Percentiles rank a stretch among this genome's conserved stretches.
Evolutionary conservation across 2,329 filamentous ascomycete species (phyloP).

Genomic region (Apiospora kogelbergensis): DNA sequence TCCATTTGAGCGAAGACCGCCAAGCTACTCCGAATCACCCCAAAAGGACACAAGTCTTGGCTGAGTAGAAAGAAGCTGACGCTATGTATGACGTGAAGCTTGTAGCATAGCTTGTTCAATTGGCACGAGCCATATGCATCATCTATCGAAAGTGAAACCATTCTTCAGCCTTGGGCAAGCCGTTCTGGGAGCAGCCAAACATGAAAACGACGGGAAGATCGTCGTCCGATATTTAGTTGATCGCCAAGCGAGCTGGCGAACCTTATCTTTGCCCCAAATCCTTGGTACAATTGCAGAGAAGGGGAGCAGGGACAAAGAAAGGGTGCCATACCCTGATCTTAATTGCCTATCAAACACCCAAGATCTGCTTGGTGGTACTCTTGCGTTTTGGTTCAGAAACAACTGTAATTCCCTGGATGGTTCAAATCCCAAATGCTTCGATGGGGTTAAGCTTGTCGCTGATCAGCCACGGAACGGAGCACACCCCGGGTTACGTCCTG

Average conservation of each 20-base stretch:
- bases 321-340: not conserved
- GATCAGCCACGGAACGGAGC: not conserved
- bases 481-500: not conserved
- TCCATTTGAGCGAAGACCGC: not conserved
- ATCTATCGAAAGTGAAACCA: not conserved
- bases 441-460: not conserved
- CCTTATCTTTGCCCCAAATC: not conserved
- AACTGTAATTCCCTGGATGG: not conserved
- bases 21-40: not conserved
- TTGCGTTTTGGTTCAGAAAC: not conserved
- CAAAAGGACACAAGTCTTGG: not conserved
- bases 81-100: not conserved
- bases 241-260: slow-evolving; percentile 2
- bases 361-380: not conserved
- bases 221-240: slow-evolving; percentile 1
- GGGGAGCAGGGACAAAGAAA: not conserved
- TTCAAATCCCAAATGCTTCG: not conserved
- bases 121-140: not conserved
- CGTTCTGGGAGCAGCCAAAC: not conserved
- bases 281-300: not conserved
- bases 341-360: not conserved
- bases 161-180: not conserved
- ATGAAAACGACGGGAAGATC: not conserved
- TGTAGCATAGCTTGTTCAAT: not conserved
- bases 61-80: not conserved